Evolutionary conservation across 2,329 filamentous ascomycete genomes (phyloP).

Genomic region (Venturia asperata): DNA sequence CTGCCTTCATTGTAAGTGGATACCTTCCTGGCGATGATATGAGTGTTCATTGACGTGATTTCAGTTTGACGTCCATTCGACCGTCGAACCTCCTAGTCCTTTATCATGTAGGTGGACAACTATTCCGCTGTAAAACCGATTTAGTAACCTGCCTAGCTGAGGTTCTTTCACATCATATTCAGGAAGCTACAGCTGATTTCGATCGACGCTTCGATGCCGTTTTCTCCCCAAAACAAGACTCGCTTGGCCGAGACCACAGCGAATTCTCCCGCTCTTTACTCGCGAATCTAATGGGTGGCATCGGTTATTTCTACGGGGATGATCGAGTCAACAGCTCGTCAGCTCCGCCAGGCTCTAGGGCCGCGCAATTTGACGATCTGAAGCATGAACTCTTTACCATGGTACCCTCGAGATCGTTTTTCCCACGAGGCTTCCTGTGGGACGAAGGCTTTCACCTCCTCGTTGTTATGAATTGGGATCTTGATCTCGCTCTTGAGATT

Average conservation of each 20-base stretch:
- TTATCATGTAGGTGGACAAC: background rate
- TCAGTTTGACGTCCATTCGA: background rate
- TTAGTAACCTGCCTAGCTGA: conserved; percentile 32
- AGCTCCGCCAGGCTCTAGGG: conserved; percentile 58
- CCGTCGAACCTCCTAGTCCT: background rate
- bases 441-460: conserved; percentile 95
- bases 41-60: background rate
- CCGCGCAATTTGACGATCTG: conserved; percentile 37
- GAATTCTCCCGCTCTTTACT: conserved; percentile 84
- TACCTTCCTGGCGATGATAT: background rate
- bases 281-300: conserved; percentile 86
- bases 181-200: conserved; percentile 60
- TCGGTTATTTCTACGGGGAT: conserved; percentile 90
- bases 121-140: background rate
- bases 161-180: conserved; percentile 63
- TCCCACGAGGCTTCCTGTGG: conserved; percentile 94
- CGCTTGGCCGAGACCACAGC: conserved; percentile 63
- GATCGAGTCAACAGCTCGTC: conserved; percentile 56
- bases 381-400: conserved; percentile 77
- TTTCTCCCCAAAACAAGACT: conserved; percentile 69
- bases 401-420: conserved; percentile 89
- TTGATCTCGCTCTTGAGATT: conserved; percentile 78
- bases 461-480: conserved; percentile 88
- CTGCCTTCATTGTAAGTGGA: conserved; percentile 59
- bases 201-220: conserved; percentile 65